Conservation (phyloP, 768 basidiomycete genomes). For the Jaapia argillacea region DNA sequence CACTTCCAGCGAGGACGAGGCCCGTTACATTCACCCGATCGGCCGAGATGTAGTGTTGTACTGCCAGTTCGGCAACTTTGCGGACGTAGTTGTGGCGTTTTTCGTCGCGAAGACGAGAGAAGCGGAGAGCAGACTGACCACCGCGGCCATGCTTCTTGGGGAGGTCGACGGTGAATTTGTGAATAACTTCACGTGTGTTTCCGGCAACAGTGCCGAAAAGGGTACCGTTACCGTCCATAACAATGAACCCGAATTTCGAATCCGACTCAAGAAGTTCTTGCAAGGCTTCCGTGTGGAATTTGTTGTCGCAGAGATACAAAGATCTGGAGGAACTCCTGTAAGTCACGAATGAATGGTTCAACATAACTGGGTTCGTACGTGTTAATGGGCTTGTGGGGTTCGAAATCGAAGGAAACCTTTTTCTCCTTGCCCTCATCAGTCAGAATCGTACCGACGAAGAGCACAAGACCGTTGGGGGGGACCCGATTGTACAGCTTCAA, state of each 20-base stretch:
- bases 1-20: slow-evolving; percentile 90
- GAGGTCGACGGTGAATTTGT: slow-evolving; percentile 98
- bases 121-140: slow-evolving; percentile 99
- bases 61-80: slow-evolving; percentile 94
- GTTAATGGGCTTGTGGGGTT: slow-evolving; percentile 98
- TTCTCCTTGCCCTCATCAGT: slow-evolving; percentile 99
- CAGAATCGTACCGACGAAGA: slow-evolving; percentile 96
- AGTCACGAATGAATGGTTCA: background rate
- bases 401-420: slow-evolving; percentile 97
- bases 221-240: slow-evolving; percentile 98
- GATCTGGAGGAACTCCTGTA: slow-evolving; percentile 42
- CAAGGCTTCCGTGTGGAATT: slow-evolving; percentile 97
- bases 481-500: slow-evolving; percentile 95
- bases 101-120: slow-evolving; percentile 98
- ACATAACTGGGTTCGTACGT: slow-evolving; percentile 47
- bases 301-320: slow-evolving; percentile 98
- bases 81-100: slow-evolving; percentile 99
- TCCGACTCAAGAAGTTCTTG: slow-evolving; percentile 96
- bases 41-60: slow-evolving; percentile 95
- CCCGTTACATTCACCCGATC: slow-evolving; percentile 99
- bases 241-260: slow-evolving; percentile 97
- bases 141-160: slow-evolving; percentile 99
- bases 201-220: slow-evolving; percentile 94
- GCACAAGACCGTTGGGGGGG: slow-evolving; percentile 92
- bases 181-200: slow-evolving; percentile 93